A percentile compares a stretch with the other conserved stretches of the same genome.
phyloP scores from a whole-genome alignment of 2,329 filamentous ascomycete species.

The Xylariomycetidae sp. region DNA sequence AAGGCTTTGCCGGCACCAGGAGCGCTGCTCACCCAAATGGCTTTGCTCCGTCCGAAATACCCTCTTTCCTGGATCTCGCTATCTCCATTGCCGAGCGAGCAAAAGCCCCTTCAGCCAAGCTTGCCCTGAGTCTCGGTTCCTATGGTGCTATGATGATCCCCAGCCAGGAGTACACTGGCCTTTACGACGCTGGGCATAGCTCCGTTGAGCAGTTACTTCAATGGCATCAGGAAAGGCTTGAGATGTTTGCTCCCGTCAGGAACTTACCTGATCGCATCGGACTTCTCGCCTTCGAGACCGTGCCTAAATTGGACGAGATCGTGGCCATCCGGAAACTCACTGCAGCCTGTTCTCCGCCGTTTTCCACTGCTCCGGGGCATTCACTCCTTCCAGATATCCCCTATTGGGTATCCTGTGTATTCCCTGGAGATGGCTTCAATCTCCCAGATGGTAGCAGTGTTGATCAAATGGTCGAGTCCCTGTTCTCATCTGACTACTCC shows the following conservation, averaged over 20 bases:
- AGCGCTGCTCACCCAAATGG: slow-evolving; percentile 36
- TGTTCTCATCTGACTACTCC: slow-evolving; percentile 16
- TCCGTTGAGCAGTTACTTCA: slow-evolving; percentile 36
- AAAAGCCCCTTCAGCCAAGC: slow-evolving; percentile 21
- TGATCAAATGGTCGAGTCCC: slow-evolving; percentile 31
- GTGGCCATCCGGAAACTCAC: slow-evolving; percentile 46
- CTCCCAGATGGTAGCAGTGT: slow-evolving; percentile 52
- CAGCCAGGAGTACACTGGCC: slow-evolving; percentile 58
- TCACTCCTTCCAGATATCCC: slow-evolving; percentile 24
- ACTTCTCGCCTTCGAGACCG: slow-evolving; percentile 59
- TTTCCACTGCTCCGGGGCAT: slow-evolving; percentile 13
- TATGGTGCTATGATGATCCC: slow-evolving; percentile 64
- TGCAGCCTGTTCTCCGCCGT: slow-evolving; percentile 22
- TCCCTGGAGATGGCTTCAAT: slow-evolving; percentile 44
- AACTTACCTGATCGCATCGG: slow-evolving; percentile 35
- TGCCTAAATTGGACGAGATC: slow-evolving; percentile 59
- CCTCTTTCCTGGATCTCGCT: slow-evolving; percentile 36
- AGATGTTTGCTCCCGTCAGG: slow-evolving; percentile 39
- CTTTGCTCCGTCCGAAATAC: slow-evolving; percentile 33
- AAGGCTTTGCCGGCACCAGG: slow-evolving; percentile 48
- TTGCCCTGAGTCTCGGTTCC: slow-evolving; percentile 58
- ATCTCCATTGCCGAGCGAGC: slow-evolving; percentile 36
- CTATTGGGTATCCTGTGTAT: slow-evolving; percentile 60
- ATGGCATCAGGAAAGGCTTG: slow-evolving; percentile 54
- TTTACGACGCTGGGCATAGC: slow-evolving; percentile 47